Base-by-base conservation (phyloP, 2,329 filamentous ascomycete species). In the Ciborinia camelliae region DNA sequence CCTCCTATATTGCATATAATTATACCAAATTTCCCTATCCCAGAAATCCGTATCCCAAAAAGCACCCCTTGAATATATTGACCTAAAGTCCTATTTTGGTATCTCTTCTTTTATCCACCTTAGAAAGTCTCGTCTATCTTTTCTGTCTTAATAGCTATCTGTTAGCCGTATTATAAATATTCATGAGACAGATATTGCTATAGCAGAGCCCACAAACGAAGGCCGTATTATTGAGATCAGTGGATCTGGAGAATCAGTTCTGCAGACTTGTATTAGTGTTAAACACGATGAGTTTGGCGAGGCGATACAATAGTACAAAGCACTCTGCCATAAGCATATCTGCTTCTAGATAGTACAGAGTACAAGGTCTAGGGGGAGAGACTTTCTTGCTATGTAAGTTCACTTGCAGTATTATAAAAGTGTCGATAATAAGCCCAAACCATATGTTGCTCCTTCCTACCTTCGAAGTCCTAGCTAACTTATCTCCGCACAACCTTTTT, bases 361-460 rank as follows among this genome's bases (percentile, higher is more conserved):
- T 58, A 67, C 63, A n/a, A 67, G 67, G 54, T 7, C 26, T 32
- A 62, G 63, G 28, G 69, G 64, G 57, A 51, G 64, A 66, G 68
- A 72, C 55, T 43, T 71, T 28, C 67, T 72, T 3, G 67, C 64
- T 0, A 73, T 72, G 55, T 66, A 73, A 59, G 66, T 72, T 58
- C 32, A 41, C 50, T 65, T 72, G 18, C 51, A 50, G 58, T 15
- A 72, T 58, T 37, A 72, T 52, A 72, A 73, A 67, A 66, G 64
- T 23, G 68, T 68, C 18, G 67, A 72, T 65, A 72, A 70, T n/a
- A 72, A 70, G 62, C 68, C 66, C 10, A 72, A 70, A 65, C 68
- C 64, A 65, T 71, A 71, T 53, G 53, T 67, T 61, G 20, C 62
- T 53, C 57, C 51, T 26, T 28, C 6, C 12, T 12, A 20, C 43